A percentile compares a stretch with the other conserved stretches of the same genome.
Conservation (phyloP, 139 green algal genomes). For the Chlorella sp. region DNA sequence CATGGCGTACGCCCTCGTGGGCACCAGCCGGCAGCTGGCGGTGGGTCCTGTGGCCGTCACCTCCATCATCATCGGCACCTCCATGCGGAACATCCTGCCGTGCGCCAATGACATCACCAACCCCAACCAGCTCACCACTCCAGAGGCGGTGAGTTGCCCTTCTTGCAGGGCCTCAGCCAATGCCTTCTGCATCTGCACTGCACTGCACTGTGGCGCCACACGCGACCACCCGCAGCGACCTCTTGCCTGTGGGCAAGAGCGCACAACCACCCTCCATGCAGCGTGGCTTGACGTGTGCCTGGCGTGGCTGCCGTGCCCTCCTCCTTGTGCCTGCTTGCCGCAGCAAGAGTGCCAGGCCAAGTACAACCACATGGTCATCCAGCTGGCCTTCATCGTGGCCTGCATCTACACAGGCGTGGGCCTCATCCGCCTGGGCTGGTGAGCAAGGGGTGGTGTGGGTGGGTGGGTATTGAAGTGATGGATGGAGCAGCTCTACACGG, state of each 20-base stretch:
- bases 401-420: conserved; percentile 66
- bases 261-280: too few relatives aligned
- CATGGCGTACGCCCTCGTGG: conserved; percentile 69
- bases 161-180: too few relatives aligned
- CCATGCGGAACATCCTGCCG: conserved; percentile 17
- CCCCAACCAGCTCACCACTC: conserved; percentile 17
- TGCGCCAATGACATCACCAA: conserved; percentile 15
- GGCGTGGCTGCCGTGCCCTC: too few relatives aligned
- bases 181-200: too few relatives aligned
- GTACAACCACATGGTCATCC: conserved; percentile 28
- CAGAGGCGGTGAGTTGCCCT: too few relatives aligned
- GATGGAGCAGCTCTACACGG: conserved; percentile 62
- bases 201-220: too few relatives aligned
- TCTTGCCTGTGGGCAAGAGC: too few relatives aligned
- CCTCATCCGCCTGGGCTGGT: conserved; percentile 71
- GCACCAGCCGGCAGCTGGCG: conserved; percentile 43
- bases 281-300: too few relatives aligned
- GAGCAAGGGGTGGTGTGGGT: background rate
- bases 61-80: conserved; percentile 22
- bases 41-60: conserved; percentile 37
- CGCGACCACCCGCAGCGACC: too few relatives aligned
- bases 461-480: background rate
- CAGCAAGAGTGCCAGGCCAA: conserved; percentile 12
- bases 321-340: too few relatives aligned
- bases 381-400: conserved; percentile 72